These are phyloP conservation scores for Carpinus viminea DNA, from an alignment of 306 rosid species.

Conservation along the genomic window DNA sequence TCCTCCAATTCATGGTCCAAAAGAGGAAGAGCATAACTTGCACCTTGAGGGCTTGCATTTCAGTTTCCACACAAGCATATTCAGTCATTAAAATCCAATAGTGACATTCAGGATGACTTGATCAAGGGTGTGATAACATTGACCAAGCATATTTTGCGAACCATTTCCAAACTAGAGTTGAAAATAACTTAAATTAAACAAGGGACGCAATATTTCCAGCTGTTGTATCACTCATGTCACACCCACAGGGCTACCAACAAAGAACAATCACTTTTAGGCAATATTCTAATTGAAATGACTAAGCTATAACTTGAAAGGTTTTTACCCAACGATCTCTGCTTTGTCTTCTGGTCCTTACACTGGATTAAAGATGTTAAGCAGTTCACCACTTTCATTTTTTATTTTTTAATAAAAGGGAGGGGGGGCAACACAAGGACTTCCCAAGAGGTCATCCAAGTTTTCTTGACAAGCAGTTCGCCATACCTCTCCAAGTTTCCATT, in stretches of 20 bases:
- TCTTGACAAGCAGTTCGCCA: not conserved
- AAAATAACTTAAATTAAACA: no score
- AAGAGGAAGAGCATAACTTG: not conserved
- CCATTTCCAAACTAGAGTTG: no score
- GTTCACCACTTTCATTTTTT: no score
- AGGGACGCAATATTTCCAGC: not conserved
- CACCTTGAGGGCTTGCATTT: no score
- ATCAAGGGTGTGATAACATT: not conserved
- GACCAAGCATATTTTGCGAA: no score
- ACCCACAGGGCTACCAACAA: slow-evolving; percentile 18
- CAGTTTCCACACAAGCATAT: not conserved
- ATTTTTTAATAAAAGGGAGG: no score
- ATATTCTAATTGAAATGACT: not conserved
- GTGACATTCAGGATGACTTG: not conserved
- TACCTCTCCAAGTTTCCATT: not conserved
- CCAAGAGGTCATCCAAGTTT: no score
- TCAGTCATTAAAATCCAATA: not conserved
- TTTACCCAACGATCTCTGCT: not conserved
- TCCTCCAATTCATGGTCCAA: not conserved
- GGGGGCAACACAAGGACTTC: not conserved
- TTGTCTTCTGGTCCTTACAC: not conserved
- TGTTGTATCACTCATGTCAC: slow-evolving; percentile 8
- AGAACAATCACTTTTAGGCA: not conserved
- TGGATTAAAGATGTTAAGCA: not conserved
- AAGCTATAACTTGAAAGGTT: not conserved